Evolutionary conservation across 345 rosid species (phyloP).

Genomic region (Eucalyptus erythrocorys): DNA sequence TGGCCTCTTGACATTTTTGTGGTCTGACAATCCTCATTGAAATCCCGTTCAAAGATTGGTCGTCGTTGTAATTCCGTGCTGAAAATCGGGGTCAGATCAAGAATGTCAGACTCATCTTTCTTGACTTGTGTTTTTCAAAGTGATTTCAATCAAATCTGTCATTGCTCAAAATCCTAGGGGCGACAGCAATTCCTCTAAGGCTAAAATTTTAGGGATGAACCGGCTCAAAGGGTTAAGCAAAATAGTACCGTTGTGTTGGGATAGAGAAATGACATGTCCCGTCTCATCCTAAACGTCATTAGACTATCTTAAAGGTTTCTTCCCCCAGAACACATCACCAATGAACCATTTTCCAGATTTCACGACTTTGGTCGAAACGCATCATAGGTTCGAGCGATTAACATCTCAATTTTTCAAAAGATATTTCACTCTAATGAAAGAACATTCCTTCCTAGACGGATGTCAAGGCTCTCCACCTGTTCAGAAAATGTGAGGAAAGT

Average conservation of each 20-base stretch:
- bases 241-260: neutral
- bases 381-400: neutral
- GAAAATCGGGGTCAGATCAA: too few species aligned
- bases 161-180: neutral
- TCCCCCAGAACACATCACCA: neutral
- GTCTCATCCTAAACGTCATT: neutral
- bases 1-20: too few species aligned
- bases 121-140: neutral
- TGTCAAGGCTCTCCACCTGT: neutral
- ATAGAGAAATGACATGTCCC: neutral
- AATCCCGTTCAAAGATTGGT: too few species aligned
- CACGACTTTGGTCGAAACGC: neutral
- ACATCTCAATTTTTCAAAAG: neutral
- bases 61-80: accelerated
- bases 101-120: too few species aligned
- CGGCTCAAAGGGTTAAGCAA: neutral
- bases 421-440: neutral
- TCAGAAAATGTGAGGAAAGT: neutral
- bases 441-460: neutral
- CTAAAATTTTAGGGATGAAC: neutral
- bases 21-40: too few species aligned
- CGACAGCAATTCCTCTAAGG: neutral
- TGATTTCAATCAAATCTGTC: neutral
- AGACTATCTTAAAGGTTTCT: neutral
- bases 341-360: neutral